phyloP scores from a whole-genome alignment of 768 basidiomycete genomes.

The Terana coerulea region DNA sequence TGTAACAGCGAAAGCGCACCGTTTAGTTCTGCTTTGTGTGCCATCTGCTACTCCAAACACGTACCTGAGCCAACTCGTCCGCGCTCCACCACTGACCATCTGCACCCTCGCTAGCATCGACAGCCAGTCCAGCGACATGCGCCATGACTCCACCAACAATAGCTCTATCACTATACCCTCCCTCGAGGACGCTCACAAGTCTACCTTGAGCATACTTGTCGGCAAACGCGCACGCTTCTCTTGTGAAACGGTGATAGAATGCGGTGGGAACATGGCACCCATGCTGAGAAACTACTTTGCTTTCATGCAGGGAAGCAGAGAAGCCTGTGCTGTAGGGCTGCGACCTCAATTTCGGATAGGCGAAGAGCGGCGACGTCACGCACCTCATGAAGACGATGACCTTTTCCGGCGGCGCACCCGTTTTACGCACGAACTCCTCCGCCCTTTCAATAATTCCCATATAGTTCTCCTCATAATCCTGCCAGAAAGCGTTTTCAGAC shows the following conservation, averaged over 20 bases:
- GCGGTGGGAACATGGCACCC: conserved; percentile 81
- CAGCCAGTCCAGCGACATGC: conserved; percentile 67
- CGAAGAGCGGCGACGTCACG: conserved; percentile 5
- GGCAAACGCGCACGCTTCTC: conserved; percentile 63
- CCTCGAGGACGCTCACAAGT: conserved; percentile 87
- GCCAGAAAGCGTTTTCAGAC: too few species aligned
- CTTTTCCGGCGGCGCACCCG: too few species aligned
- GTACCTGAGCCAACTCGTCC: conserved; percentile 57
- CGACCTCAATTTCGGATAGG: not conserved
- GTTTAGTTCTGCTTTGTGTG: not conserved
- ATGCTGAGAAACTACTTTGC: conserved; percentile 85
- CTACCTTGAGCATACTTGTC: conserved; percentile 61
- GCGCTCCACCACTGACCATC: conserved; percentile 55
- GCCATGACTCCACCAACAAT: conserved; percentile 81
- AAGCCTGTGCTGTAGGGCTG: conserved; percentile 69
- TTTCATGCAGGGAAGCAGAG: conserved; percentile 92
- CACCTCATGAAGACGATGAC: conserved; percentile 86
- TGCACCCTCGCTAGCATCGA: conserved; percentile 20
- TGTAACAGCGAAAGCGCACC: not conserved
- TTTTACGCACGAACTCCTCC: too few species aligned
- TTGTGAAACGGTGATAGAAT: conserved; percentile 82
- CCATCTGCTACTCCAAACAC: conserved; percentile 28
- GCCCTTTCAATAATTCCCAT: too few species aligned
- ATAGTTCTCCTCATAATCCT: too few species aligned
- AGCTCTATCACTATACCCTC: conserved; percentile 90